Conservation (phyloP, 441 rosid species). For the Lepidium campestre region DNA sequence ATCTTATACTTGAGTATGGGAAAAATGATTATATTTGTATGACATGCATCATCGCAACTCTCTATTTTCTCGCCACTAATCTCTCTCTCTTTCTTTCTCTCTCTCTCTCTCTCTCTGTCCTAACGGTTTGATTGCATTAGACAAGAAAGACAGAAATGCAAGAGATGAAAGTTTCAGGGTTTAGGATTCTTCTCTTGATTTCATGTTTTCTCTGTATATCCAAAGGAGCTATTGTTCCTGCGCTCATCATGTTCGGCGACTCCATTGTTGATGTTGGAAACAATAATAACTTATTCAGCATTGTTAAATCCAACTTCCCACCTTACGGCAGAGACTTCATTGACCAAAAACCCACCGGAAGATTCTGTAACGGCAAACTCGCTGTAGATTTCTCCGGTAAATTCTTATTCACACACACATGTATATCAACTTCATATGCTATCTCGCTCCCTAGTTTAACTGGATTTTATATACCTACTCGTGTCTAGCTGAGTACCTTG, state of each 20-base stretch:
- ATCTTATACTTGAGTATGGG: slow-evolving; percentile 5
- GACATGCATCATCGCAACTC: slow-evolving; percentile 11
- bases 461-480: not conserved
- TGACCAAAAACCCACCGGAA: slow-evolving; percentile 71
- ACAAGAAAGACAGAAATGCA: slow-evolving; percentile 2
- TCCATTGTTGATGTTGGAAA: slow-evolving; percentile 90
- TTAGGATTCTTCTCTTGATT: slow-evolving; percentile 12
- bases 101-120: not conserved
- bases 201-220: slow-evolving; percentile 17
- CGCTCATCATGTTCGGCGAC: slow-evolving; percentile 83
- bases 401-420: not conserved
- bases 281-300: slow-evolving; percentile 66
- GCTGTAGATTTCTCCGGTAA: slow-evolving; percentile 82
- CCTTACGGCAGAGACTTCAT: slow-evolving; percentile 94
- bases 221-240: slow-evolving; percentile 58
- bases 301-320: slow-evolving; percentile 75
- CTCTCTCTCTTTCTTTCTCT: not conserved
- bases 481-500: slow-evolving; percentile 77
- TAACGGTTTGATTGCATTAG: slow-evolving; percentile 3
- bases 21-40: slow-evolving; percentile 14
- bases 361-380: slow-evolving; percentile 91
- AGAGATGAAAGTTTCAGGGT: slow-evolving; percentile 14
- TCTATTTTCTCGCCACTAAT: slow-evolving; percentile 14
- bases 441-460: not conserved
- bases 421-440: not conserved